Base-by-base conservation (phyloP, 768 basidiomycete species). In the Tremella yokohamensis region DNA sequence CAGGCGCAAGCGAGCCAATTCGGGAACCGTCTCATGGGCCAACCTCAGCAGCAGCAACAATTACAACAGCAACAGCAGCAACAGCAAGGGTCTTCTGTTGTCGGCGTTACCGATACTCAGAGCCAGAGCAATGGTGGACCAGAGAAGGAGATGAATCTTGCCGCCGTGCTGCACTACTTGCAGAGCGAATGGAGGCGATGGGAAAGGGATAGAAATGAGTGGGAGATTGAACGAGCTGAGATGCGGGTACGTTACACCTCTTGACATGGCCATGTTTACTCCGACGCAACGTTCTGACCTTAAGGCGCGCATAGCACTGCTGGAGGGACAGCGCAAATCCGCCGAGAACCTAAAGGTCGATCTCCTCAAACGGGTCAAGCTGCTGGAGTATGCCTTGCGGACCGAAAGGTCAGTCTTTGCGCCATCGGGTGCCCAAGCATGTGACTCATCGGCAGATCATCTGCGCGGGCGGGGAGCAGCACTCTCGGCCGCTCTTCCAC, bases 221-320 rank as follows among this genome's bases (percentile, higher is more conserved):
- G 94, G 94, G 96, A 99, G 82, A 99, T 99, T 70, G 96, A 98
- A 79, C 82, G 96, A 67, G 96, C 96, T 29, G 96, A 98, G 79
- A 97, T 98, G 93, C 83, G 94, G 83, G 91, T 92, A 64, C 70
- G 89, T 52, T 26, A 40, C 39, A 8, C 52, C n/a, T 40, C 20
- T 18, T 42, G 13, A 8, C 22, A 4, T 45, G n/a, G n/a, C n/a
- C 42, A 6, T 45, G n/a, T 4, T 16, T 8, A 16, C 4, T 45
- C 4, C 15, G n/a, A 18, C 8, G 8, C 13, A 8, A 52, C 13
- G 37, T 15, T 22, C 45, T 48, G 37, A 40, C 50, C 20, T 6
- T 4, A 45, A 94, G 91, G 94, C 94, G 54, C 86, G 96, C 52
- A 98, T 99, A 66, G 96, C 96, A 19, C 83, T 98, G 47, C 83